Evolutionary conservation across 2,329 filamentous ascomycete species (phyloP), one percentile per base, ranked within the genome.

Genomic region (Pseudonectria foliicola): DNA sequence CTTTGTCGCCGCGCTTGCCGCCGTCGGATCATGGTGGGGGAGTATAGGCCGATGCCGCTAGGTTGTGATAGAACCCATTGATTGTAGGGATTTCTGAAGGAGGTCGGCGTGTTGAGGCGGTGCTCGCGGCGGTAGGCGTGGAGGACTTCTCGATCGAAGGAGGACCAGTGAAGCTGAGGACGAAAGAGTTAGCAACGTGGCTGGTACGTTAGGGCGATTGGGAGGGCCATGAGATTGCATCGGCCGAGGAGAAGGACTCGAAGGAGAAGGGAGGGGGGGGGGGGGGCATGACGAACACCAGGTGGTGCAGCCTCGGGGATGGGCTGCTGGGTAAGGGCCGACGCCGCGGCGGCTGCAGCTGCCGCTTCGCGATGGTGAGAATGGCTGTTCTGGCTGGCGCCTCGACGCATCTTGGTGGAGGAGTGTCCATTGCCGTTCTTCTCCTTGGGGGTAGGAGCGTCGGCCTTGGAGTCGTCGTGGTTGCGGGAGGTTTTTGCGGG

Each of bases 81-180:
- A 51, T 77, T 73, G 58, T 77, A 80, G 28, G 73, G 69, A 49
- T 69, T 75, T 37, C 68, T 73, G 61, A 86, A 90, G 39, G 82
- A 75, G 25, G 80, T 75, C 10, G 85, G 81, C 0, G 78, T 80
- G 52, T 76, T 72, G 52, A 92, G 71, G 39, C 75, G 74, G 65
- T 89, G 80, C 45, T 82, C 73, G 55, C 82, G 76, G 44, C 84
- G 77, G 67, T 92, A 92, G 45, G 73, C 70, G 54, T 89, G 82
- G 32, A 92, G 75, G 31, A 83, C 66, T 31, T 75, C 64, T 40
- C 77, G 67, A 21, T 85, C 77, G 50, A 85, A 81, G 3, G 74
- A 72, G 13, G 73, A 63, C 84, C 84, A 89, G 55, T 80, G 67
- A 21, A 78, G 60, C 75, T 78, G 43, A 27, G 27, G 12, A 18